Percentiles rank a stretch among this genome's conserved stretches.
These are phyloP conservation scores for Solanum rostratum DNA, from an alignment of 257 asterid species.

Conservation along the genomic window DNA sequence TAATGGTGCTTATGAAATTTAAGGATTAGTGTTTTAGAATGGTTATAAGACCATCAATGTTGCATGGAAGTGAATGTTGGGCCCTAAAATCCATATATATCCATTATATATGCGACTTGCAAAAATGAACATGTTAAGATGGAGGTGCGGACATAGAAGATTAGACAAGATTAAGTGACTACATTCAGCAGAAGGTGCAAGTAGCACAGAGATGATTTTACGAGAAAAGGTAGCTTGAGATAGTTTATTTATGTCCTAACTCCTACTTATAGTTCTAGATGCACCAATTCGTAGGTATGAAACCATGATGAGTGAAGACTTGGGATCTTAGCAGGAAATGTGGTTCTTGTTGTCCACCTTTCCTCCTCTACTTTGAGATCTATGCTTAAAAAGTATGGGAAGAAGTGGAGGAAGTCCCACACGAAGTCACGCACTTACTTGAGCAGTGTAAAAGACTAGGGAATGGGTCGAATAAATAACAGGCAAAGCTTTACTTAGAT, in stretches of 20 bases:
- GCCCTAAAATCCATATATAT: background rate
- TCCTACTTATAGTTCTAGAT: background rate
- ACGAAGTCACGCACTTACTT: background rate
- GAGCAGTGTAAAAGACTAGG: background rate
- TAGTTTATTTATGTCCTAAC: background rate
- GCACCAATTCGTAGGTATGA: background rate
- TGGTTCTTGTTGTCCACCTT: background rate
- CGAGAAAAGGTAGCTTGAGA: background rate
- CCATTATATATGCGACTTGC: background rate
- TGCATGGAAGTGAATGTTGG: background rate
- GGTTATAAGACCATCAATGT: background rate
- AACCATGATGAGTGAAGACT: background rate
- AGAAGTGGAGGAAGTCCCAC: background rate
- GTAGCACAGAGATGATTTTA: background rate
- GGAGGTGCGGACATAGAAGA: background rate
- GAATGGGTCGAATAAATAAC: background rate
- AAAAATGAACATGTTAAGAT: background rate
- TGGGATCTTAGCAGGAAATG: background rate
- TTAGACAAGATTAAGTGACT: background rate
- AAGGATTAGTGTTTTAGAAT: background rate
- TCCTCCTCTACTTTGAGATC: background rate
- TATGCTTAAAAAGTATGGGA: background rate
- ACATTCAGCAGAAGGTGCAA: background rate
- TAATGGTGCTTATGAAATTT: background rate
- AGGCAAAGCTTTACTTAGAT: background rate